These are phyloP conservation scores for Cucumis hystrix DNA, from an alignment of 306 rosid genomes.

Conservation along the genomic window DNA sequence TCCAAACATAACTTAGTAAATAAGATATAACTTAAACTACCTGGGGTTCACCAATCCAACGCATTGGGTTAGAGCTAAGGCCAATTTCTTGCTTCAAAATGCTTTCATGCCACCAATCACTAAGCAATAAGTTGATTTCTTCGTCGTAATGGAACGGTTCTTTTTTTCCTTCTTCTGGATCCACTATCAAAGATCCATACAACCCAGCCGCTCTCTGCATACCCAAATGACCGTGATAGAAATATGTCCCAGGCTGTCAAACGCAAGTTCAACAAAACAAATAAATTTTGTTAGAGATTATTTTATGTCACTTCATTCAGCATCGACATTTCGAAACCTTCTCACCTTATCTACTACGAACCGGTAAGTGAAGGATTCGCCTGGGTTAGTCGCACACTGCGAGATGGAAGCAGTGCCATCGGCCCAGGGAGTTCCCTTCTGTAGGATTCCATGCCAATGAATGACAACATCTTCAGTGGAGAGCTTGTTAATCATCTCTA, in stretches of 20 bases:
- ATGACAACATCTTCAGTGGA: slow-evolving; percentile 69
- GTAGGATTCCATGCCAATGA: slow-evolving; percentile 77
- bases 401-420: slow-evolving; percentile 86
- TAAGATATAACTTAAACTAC: not conserved
- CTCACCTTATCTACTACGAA: slow-evolving; percentile 54
- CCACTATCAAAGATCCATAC: slow-evolving; percentile 77
- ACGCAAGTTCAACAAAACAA: not conserved
- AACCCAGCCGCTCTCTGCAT: slow-evolving; percentile 86
- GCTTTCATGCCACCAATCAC: slow-evolving; percentile 66
- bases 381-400: slow-evolving; percentile 73
- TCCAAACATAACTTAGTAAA: no score
- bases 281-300: no score
- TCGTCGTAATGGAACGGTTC: slow-evolving; percentile 69
- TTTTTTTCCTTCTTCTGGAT: slow-evolving; percentile 27
- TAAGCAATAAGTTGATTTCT: slow-evolving; percentile 45
- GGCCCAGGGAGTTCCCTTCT: slow-evolving; percentile 77
- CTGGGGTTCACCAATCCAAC: slow-evolving; percentile 68
- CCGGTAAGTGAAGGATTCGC: slow-evolving; percentile 50
- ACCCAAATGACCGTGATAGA: slow-evolving; percentile 79
- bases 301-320: no score
- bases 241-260: slow-evolving; percentile 66
- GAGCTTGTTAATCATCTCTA: slow-evolving; percentile 58
- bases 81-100: slow-evolving; percentile 56
- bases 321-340: not conserved
- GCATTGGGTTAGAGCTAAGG: slow-evolving; percentile 47